phyloP scores from a whole-genome alignment of 495 filamentous ascomycete species.

The Bryoglossum gracile region DNA sequence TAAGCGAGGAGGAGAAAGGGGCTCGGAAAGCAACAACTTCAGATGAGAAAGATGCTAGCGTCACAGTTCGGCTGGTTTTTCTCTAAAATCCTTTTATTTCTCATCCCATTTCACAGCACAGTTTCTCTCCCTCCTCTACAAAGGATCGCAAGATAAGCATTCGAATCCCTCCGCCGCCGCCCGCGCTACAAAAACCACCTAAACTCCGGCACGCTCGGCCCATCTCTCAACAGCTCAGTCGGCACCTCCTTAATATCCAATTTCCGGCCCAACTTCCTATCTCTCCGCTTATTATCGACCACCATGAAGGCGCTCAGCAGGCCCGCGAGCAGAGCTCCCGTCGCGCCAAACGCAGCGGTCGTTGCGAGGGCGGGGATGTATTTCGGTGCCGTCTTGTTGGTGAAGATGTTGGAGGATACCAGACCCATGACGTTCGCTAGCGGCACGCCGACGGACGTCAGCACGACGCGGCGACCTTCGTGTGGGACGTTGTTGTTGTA shows the following conservation, averaged over 20 bases:
- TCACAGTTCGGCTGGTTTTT: no score
- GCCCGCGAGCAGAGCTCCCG: constrained; percentile 50
- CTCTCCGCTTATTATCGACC: constrained; percentile 58
- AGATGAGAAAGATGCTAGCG: no score
- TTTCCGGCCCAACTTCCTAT: constrained; percentile 52
- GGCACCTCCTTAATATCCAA: constrained; percentile 59
- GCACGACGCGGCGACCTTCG: constrained; percentile 60
- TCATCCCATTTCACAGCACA: no score
- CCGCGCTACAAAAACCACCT: constrained; percentile 68
- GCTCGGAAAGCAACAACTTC: no score
- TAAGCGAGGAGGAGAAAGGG: no score
- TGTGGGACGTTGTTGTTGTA: constrained; percentile 79
- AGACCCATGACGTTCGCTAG: constrained; percentile 78
- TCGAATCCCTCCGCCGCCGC: no score
- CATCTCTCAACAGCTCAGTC: constrained; percentile 60
- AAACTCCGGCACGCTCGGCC: constrained; percentile 56
- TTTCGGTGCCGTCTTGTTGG: constrained; percentile 59
- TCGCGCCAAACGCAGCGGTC: constrained; percentile 63
- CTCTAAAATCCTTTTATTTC: no score
- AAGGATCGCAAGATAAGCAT: no score
- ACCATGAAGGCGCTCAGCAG: constrained; percentile 61
- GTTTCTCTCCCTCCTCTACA: no score
- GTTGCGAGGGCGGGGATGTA: constrained; percentile 69
- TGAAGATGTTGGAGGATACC: constrained; percentile 68
- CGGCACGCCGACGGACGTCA: constrained; percentile 69